phyloP scores from a whole-genome alignment of 106 monocot species.

The Apostasia shenzhenica region DNA sequence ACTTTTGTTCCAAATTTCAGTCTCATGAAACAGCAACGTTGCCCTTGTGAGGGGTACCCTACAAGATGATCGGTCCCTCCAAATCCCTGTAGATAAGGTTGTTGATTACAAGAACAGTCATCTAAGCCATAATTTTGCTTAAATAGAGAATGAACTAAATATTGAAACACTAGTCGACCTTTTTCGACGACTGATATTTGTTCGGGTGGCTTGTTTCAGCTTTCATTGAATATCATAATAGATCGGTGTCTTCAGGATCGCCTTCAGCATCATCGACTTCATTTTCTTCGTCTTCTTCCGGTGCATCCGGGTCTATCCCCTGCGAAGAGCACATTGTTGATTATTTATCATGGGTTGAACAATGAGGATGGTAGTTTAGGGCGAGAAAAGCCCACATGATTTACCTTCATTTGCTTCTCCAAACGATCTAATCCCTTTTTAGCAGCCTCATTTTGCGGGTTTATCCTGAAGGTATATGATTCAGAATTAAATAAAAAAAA shows the following conservation, averaged over 20 bases:
- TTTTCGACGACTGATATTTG: too few relatives aligned
- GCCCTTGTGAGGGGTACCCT: too few relatives aligned
- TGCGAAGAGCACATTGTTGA: conserved; percentile 13
- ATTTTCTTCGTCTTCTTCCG: conserved; percentile 94
- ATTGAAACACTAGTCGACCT: too few relatives aligned
- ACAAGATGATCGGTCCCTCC: too few relatives aligned
- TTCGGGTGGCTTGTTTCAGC: too few relatives aligned
- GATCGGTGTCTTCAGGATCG: conserved; percentile 82
- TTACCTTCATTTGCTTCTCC: conserved; percentile 98
- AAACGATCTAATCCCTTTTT: conserved; percentile 92
- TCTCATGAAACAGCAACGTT: too few relatives aligned
- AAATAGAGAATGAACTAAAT: too few relatives aligned
- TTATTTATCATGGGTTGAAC: neutral
- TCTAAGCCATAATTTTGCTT: too few relatives aligned
- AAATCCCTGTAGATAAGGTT: too few relatives aligned
- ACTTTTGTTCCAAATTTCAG: too few relatives aligned
- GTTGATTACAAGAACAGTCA: too few relatives aligned
- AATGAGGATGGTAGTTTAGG: neutral
- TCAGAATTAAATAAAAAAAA: too few relatives aligned
- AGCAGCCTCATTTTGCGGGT: conserved; percentile 89
- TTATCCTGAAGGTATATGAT: conserved; percentile 49
- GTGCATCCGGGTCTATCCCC: conserved; percentile 98
- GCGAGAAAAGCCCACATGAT: neutral
- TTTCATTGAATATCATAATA: conserved; percentile 20
- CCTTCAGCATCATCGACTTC: conserved; percentile 89